A percentile compares a stretch with the other conserved stretches of the same genome.
These are phyloP conservation scores for Dichomitus squalens DNA, from an alignment of 1,284 basidiomycete species.

Conservation along the genomic window DNA sequence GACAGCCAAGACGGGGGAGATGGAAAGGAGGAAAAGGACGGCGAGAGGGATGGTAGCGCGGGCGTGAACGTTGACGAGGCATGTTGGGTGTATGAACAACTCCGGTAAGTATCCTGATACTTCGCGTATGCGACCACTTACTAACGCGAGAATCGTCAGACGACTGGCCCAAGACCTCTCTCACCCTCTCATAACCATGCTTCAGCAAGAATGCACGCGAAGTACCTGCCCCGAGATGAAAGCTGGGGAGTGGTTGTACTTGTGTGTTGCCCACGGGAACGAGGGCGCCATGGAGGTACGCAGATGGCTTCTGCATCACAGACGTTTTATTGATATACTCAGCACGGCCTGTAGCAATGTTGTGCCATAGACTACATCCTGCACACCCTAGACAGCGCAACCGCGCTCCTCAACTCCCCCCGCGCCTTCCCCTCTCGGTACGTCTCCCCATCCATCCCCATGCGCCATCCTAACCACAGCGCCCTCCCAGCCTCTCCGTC, in stretches of 20 bases:
- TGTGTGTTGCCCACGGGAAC: constrained; percentile 91
- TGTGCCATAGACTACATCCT: constrained; percentile 97
- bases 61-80: constrained; percentile 72
- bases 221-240: constrained; percentile 94
- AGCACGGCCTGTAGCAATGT: constrained; percentile 64
- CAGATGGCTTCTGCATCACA: background rate
- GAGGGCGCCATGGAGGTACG: constrained; percentile 74
- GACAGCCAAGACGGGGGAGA: constrained; percentile 40
- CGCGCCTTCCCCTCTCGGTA: constrained; percentile 90
- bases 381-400: constrained; percentile 93
- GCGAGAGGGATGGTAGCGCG: constrained; percentile 44
- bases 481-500: constrained; percentile 65
- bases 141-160: constrained; percentile 41
- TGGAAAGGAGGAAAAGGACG: constrained; percentile 42
- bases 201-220: constrained; percentile 86
- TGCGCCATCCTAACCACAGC: background rate
- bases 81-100: constrained; percentile 96
- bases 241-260: constrained; percentile 94
- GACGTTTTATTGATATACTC: background rate
- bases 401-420: constrained; percentile 90
- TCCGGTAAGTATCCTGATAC: constrained; percentile 60
- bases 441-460: constrained; percentile 18
- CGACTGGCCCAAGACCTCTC: constrained; percentile 92
- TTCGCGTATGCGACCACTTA: background rate
- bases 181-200: constrained; percentile 84